Evolutionary conservation across 208 protist genomes (phyloP).

Genomic region (Trypanosoma grayi): DNA sequence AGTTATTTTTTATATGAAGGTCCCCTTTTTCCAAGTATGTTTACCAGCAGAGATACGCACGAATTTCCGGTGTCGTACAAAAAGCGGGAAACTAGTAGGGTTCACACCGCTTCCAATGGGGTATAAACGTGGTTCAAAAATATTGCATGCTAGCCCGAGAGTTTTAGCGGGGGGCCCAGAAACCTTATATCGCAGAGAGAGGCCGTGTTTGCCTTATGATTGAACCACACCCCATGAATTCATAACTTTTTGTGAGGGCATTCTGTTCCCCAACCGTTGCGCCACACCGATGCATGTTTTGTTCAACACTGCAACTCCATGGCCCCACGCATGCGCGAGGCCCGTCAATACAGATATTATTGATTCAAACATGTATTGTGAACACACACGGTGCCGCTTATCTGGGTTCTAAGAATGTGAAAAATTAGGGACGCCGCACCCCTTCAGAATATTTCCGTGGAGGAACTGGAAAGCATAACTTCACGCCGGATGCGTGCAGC

Average conservation of each 20-base stretch:
- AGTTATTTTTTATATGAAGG: neutral
- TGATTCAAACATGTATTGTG: too few relatives aligned
- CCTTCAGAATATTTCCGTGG: neutral
- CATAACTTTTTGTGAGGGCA: too few relatives aligned
- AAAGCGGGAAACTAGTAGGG: neutral
- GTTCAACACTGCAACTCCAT: too few relatives aligned
- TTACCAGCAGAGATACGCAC: neutral
- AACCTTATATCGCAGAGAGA: neutral
- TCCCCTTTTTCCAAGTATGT: neutral
- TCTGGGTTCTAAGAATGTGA: too few relatives aligned
- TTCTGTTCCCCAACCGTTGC: too few relatives aligned
- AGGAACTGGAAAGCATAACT: too few relatives aligned
- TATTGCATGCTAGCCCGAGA: neutral
- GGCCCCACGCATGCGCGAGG: too few relatives aligned
- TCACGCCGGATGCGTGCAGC: too few relatives aligned
- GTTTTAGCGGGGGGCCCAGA: constrained; percentile 5
- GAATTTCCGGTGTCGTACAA: constrained; percentile 7
- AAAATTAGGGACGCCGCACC: neutral
- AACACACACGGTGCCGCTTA: too few relatives aligned
- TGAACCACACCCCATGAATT: too few relatives aligned
- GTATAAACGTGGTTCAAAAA: neutral
- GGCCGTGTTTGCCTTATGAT: too few relatives aligned
- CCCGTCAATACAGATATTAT: neutral
- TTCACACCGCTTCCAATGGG: neutral
- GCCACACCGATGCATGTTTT: too few relatives aligned